Evolutionary conservation across 208 protist species (phyloP).

Genomic region (Angomonas deanei): DNA sequence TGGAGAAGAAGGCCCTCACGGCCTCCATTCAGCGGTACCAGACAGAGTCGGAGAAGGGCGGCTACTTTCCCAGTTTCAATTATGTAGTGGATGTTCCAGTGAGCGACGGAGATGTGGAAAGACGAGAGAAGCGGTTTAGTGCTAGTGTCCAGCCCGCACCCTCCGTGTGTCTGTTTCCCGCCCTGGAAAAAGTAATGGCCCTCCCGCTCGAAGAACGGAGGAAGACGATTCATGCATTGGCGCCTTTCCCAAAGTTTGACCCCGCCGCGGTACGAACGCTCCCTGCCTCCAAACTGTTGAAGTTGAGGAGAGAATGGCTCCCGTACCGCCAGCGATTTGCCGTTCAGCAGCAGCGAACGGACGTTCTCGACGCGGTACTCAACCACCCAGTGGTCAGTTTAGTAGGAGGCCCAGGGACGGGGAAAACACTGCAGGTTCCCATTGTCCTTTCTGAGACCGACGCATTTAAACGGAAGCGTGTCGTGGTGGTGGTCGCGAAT

Average conservation of each 20-base stretch:
- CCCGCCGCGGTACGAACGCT: slow-evolving; percentile 28
- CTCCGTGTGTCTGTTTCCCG: neutral
- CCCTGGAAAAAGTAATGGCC: neutral
- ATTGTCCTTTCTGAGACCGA: slow-evolving; percentile 83
- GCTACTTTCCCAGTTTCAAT: slow-evolving; percentile 17
- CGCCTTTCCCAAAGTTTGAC: slow-evolving; percentile 60
- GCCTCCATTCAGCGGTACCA: slow-evolving; percentile 21
- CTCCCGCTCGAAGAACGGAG: neutral
- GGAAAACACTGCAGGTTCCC: slow-evolving; percentile 72
- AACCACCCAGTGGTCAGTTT: slow-evolving; percentile 54
- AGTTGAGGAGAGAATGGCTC: slow-evolving; percentile 72
- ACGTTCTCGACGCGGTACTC: slow-evolving; percentile 63
- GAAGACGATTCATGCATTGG: slow-evolving; percentile 23
- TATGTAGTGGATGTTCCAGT: slow-evolving; percentile 70
- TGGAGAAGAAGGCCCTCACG: neutral
- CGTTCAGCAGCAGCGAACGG: slow-evolving; percentile 65
- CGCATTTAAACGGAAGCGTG: slow-evolving; percentile 62
- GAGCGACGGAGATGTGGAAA: slow-evolving; percentile 43
- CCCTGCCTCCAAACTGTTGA: slow-evolving; percentile 76
- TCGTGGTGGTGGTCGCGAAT: slow-evolving; percentile 67
- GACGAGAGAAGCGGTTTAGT: neutral
- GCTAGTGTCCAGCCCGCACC: neutral
- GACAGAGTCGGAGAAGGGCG: neutral
- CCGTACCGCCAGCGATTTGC: slow-evolving; percentile 79
- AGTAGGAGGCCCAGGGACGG: slow-evolving; percentile 46